Evolutionary conservation across 768 basidiomycete genomes (phyloP), one percentile per base, ranked within the genome.

Genomic region (Gyrodon lividus): DNA sequence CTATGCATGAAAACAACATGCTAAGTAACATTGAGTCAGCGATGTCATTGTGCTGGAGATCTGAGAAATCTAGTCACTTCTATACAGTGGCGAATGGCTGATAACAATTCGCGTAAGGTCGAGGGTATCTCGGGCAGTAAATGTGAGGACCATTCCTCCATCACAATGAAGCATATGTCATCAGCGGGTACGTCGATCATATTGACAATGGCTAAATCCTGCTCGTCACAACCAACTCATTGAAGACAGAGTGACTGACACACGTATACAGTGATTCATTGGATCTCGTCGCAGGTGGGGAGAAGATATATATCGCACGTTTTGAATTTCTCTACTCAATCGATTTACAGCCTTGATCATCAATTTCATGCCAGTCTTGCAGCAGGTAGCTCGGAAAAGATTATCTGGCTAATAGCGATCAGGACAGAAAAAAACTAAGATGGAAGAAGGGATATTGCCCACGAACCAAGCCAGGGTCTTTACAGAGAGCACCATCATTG

Each of bases 61-160:
- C 12, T 6, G n/a, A 43, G 23, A 34, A 8, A 7, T 7, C 26
- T 26, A 37, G n/a, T 43, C 56, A 85, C 88, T 72, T 89, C 85
- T 33, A 89, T 81, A 55, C 81, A 85, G 62, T 88, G 86, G 19
- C 78, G 78, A 43, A 89, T 59, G 13, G 77, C 78, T 4, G 71
- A 72, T 22, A 89, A 65, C 59, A 87, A 86, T 13, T 72, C 67
- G 37, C 68, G 68, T 44, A 84, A 63, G 56, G 74, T 80, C 60
- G 76, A 78, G 6, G 83, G 82, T 22, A 72, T 67, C 31, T 73
- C 70, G 13, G 75, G 69, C 20, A 84, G 72, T 19, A 88, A 70
- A 48, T 84, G 77, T 10, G 86, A 74, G 13, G 82, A 84, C 88
- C 88, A 90, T 67, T 87, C 79, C 62, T 89, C 88, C 86, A 88